Conservation (phyloP, 192 early-diverging fungal genomes). For the Chytriomyces confervae region DNA sequence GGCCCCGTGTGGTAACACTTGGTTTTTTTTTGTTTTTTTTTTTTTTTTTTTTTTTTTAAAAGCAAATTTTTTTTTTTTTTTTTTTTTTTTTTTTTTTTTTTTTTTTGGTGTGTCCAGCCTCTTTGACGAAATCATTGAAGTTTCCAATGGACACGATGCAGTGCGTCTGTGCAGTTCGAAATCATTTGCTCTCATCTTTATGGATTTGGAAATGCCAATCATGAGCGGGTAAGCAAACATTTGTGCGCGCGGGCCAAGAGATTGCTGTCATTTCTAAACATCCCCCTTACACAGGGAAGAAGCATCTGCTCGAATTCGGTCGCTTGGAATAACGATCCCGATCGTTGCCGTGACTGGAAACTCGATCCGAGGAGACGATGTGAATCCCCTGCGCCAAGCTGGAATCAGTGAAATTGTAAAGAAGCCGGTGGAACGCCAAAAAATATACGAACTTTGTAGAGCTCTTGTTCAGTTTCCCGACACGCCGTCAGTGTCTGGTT, state of each 20-base stretch:
- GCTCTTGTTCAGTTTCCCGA: neutral
- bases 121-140: slow-evolving; percentile 35
- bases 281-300: slow-evolving; percentile 26
- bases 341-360: slow-evolving; percentile 45
- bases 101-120: no score
- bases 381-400: slow-evolving; percentile 21
- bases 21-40: neutral
- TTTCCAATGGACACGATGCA: slow-evolving; percentile 38
- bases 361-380: slow-evolving; percentile 22
- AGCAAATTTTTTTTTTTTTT: no score
- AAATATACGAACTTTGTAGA: slow-evolving; percentile 27
- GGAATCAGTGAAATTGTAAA: slow-evolving; percentile 40
- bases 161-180: slow-evolving; percentile 25
- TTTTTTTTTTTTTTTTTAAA: no score
- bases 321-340: slow-evolving; percentile 24
- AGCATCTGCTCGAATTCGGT: slow-evolving; percentile 38
- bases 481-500: no score
- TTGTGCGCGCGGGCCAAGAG: neutral
- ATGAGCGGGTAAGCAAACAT: slow-evolving; percentile 6
- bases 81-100: no score
- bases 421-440: slow-evolving; percentile 37
- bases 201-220: slow-evolving; percentile 43
- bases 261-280: neutral
- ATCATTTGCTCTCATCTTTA: slow-evolving; percentile 38
- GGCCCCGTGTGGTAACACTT: no score